Conservation (phyloP, 768 basidiomycete species). For the Tulasnella sp. region DNA sequence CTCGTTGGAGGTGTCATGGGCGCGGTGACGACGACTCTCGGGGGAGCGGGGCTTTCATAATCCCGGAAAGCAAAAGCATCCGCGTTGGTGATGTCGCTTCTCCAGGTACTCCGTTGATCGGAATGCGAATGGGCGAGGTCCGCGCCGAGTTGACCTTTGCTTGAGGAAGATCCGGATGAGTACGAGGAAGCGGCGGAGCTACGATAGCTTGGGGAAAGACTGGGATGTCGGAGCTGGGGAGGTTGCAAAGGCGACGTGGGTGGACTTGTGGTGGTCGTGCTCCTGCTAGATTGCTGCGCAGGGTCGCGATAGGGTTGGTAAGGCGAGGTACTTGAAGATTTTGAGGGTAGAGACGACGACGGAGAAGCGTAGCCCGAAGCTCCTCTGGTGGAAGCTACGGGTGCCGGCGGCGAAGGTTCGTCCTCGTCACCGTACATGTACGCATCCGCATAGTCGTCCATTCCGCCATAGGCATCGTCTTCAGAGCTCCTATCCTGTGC, state of each 20-base stretch:
- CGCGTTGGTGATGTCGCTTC: slow-evolving; percentile 19
- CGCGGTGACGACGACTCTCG: slow-evolving; percentile 50
- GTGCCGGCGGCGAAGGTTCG: not conserved
- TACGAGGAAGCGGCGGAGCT: slow-evolving; percentile 10
- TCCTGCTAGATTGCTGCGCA: not conserved
- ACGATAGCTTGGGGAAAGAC: not conserved
- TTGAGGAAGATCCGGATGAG: slow-evolving; percentile 1
- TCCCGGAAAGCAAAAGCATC: slow-evolving; percentile 25
- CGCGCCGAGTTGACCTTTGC: not conserved
- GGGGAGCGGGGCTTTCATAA: slow-evolving; percentile 33
- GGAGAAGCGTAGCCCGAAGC: not conserved
- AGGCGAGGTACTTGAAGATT: not conserved
- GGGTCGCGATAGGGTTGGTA: not conserved
- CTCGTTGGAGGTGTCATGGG: slow-evolving; percentile 7
- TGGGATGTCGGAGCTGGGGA: not conserved
- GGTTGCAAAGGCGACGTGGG: slow-evolving; percentile 11
- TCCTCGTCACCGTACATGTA: not conserved
- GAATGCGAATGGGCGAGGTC: not conserved
- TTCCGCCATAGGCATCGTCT: slow-evolving; percentile 6
- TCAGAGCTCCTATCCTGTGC: slow-evolving; percentile 3
- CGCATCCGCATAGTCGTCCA: not conserved
- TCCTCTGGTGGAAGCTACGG: not conserved
- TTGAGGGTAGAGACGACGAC: not conserved
- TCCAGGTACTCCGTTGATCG: slow-evolving; percentile 11
- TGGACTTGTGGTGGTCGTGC: not conserved